Conservation (phyloP, 805 yeast genomes). For the Metschnikowia dekortorum region DNA sequence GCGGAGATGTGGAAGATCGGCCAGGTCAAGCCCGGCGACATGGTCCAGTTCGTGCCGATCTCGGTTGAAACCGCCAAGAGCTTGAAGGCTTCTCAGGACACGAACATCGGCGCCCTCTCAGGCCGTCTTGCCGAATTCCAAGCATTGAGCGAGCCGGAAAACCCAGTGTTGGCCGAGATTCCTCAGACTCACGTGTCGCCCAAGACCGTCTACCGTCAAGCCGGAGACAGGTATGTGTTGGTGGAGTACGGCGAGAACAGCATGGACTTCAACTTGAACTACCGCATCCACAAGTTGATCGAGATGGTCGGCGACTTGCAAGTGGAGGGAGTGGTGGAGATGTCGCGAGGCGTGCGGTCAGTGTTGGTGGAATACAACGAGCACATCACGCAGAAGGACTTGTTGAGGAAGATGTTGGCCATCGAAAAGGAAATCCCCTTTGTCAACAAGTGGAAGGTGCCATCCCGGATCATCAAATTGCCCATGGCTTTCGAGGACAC, state of each 20-base stretch:
- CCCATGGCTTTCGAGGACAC: constrained; percentile 98
- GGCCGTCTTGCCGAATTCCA: constrained; percentile 38
- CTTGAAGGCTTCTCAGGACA: constrained; percentile 60
- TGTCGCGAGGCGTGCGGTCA: constrained; percentile 97
- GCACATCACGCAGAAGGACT: constrained; percentile 53
- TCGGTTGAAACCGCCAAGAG: constrained; percentile 61
- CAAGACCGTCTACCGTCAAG: constrained; percentile 82
- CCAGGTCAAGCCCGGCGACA: constrained; percentile 93
- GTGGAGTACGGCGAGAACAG: constrained; percentile 90
- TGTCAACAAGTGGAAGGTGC: constrained; percentile 79
- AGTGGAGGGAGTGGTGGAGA: constrained; percentile 81
- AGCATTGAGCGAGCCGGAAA: constrained; percentile 40
- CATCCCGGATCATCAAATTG: constrained; percentile 73
- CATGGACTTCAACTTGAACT: constrained; percentile 79
- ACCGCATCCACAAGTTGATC: constrained; percentile 79
- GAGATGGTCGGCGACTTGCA: constrained; percentile 61
- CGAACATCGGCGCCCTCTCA: constrained; percentile 40
- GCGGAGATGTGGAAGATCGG: constrained; percentile 99
- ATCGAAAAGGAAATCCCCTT: constrained; percentile 72
- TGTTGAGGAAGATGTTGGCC: constrained; percentile 62
- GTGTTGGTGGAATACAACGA: constrained; percentile 85
- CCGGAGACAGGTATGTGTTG: constrained; percentile 90
- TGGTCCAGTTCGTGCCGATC: constrained; percentile 75
- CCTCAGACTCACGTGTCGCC: constrained; percentile 53
- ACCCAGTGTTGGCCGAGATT: constrained; percentile 63